These are phyloP conservation scores for Volvariella volvacea DNA, from an alignment of 1,284 basidiomycete species.

Conservation along the genomic window DNA sequence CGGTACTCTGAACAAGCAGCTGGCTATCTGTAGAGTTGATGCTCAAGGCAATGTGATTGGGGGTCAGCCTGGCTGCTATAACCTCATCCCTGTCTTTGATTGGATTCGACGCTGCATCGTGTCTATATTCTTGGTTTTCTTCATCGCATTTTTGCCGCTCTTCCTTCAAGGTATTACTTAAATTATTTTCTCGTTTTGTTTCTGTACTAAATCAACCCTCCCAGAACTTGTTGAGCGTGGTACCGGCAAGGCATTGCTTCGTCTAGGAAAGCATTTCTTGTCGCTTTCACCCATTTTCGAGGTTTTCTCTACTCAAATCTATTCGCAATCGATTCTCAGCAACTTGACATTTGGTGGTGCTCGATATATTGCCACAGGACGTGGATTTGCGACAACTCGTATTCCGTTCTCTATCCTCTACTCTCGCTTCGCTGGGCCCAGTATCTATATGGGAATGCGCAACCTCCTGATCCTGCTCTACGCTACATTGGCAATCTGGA, in stretches of 20 bases:
- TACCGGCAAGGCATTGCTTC: conserved; percentile 80
- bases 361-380: conserved; percentile 97
- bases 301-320: conserved; percentile 94
- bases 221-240: conserved; percentile 90
- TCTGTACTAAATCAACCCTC: conserved; percentile 10
- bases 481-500: conserved; percentile 85
- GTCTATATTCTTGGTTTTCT: conserved; percentile 94
- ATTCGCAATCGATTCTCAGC: conserved; percentile 91
- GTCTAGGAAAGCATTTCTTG: conserved; percentile 86
- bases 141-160: conserved; percentile 88
- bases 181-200: background rate
- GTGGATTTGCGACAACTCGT: conserved; percentile 92
- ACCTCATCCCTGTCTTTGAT: conserved; percentile 80
- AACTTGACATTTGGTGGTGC: conserved; percentile 95
- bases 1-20: conserved; percentile 80
- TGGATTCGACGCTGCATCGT: conserved; percentile 96
- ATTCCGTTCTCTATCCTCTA: conserved; percentile 91
- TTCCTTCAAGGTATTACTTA: conserved; percentile 83
- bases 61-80: conserved; percentile 85
- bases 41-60: conserved; percentile 63
- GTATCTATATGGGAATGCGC: conserved; percentile 93
- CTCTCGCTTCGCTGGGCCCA: conserved; percentile 94
- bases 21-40: conserved; percentile 77
- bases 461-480: conserved; percentile 87
- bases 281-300: conserved; percentile 95